phyloP scores from a whole-genome alignment of 1,139 yeast species.

The Maudiozyma humilis region DNA sequence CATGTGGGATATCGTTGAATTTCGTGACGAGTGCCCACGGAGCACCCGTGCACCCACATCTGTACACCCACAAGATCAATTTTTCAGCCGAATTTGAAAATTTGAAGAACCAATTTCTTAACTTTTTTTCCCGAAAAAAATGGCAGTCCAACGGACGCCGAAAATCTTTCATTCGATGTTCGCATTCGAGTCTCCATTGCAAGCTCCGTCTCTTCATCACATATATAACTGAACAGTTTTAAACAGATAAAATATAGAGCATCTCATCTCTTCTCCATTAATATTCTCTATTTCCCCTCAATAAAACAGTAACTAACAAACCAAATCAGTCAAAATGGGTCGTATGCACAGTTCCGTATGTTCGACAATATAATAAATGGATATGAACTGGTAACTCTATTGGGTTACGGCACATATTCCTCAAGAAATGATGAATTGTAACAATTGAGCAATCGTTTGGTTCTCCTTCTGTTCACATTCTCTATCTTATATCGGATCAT shows the following conservation, averaged over 20 bases:
- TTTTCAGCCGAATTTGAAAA: too few relatives aligned
- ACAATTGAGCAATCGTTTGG: not conserved
- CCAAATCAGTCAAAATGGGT: slow-evolving; percentile 55
- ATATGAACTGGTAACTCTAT: not conserved
- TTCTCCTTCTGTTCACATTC: slow-evolving; percentile 9
- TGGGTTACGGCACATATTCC: not conserved
- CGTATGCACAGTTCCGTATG: slow-evolving; percentile 77
- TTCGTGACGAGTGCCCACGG: too few relatives aligned
- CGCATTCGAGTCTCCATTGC: not conserved
- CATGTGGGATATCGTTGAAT: too few relatives aligned
- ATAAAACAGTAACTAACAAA: slow-evolving; percentile 12
- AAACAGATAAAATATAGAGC: slow-evolving; percentile 1
- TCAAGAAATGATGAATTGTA: slow-evolving; percentile 1
- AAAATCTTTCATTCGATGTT: not conserved
- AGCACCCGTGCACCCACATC: too few relatives aligned
- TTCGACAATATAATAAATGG: slow-evolving; percentile 18
- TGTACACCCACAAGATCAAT: too few relatives aligned
- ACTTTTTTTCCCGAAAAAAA: not conserved
- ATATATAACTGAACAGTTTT: not conserved
- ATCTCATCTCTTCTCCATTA: too few relatives aligned
- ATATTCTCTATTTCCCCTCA: not conserved
- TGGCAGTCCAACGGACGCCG: too few relatives aligned
- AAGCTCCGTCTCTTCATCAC: too few relatives aligned
- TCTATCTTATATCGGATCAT: slow-evolving; percentile 23
- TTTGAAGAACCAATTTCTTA: not conserved